Percentiles rank a stretch among this genome's conserved stretches.
phyloP scores from a whole-genome alignment of 1,284 basidiomycete genomes.

The Marasmius tenuissimus region DNA sequence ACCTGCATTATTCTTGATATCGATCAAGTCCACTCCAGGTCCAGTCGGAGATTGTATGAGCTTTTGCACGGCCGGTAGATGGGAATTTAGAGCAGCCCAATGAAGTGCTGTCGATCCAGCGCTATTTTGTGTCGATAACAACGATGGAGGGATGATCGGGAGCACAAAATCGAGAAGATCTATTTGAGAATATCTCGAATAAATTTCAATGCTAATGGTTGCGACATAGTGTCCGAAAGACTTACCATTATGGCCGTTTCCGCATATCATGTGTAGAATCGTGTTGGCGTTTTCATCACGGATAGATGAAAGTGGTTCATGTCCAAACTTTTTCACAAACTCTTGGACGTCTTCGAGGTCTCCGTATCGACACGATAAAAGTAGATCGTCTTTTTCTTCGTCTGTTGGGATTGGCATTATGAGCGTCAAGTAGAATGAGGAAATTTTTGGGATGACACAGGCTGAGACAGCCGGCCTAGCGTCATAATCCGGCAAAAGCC shows the following conservation, averaged over 20 bases:
- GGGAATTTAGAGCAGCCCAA: conserved; percentile 85
- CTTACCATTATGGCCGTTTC: conserved; percentile 85
- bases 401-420: conserved; percentile 36
- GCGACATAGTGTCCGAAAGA: not conserved
- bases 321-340: conserved; percentile 64
- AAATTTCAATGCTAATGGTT: conserved; percentile 29
- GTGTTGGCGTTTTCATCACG: conserved; percentile 80
- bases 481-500: too few relatives aligned
- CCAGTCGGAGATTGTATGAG: conserved; percentile 61
- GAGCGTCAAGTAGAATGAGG: conserved; percentile 8
- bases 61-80: conserved; percentile 64
- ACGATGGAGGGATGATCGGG: conserved; percentile 54
- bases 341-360: conserved; percentile 75
- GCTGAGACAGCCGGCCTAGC: too few relatives aligned
- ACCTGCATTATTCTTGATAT: conserved; percentile 70
- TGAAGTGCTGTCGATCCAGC: conserved; percentile 82
- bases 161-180: conserved; percentile 75
- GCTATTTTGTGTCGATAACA: conserved; percentile 63
- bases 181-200: conserved; percentile 47
- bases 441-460: not conserved
- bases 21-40: conserved; percentile 65
- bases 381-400: conserved; percentile 74
- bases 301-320: conserved; percentile 47
- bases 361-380: conserved; percentile 85
- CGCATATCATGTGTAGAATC: conserved; percentile 81